These are phyloP conservation scores for Verticillium klebahnii DNA, from an alignment of 2,329 filamentous ascomycete genomes.

Conservation along the genomic window DNA sequence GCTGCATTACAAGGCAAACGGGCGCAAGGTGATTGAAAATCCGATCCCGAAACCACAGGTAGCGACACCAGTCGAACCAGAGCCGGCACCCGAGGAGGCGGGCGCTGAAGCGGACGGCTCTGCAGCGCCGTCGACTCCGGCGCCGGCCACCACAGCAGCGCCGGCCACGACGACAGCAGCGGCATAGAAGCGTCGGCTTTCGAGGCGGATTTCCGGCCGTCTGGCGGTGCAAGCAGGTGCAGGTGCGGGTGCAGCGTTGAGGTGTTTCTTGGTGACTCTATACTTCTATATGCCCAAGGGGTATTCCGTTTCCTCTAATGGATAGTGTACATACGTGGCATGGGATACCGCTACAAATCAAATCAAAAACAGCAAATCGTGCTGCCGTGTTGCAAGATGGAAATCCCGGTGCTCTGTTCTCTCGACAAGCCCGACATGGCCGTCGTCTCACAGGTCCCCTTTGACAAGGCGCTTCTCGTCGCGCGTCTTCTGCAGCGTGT, in stretches of 20 bases:
- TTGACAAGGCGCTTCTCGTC: not conserved
- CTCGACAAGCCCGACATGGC: not conserved
- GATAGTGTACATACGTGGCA: not conserved
- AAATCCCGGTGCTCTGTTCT: conserved; percentile 22
- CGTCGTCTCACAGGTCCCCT: not conserved
- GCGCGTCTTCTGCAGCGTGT: conserved; percentile 47
- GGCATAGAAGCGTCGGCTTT: not conserved
- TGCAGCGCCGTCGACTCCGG: not conserved
- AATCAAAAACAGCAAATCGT: not conserved
- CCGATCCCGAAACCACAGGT: conserved; percentile 15
- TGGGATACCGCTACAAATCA: not conserved
- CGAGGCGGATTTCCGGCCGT: not conserved
- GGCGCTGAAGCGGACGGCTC: not conserved
- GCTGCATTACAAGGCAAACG: conserved; percentile 87
- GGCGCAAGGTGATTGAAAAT: conserved; percentile 60
- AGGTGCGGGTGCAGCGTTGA: conserved; percentile 1
- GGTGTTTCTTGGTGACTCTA: not conserved
- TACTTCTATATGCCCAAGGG: conserved; percentile 1
- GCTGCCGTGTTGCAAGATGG: not conserved
- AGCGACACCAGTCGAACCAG: conserved; percentile 2
- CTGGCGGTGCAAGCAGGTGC: not conserved
- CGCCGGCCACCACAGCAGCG: not conserved
- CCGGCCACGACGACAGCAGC: not conserved
- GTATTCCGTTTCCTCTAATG: not conserved
- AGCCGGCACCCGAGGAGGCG: not conserved